Base-by-base conservation (phyloP, 2,329 filamentous ascomycete species). In the Dichotomopilus funicola region DNA sequence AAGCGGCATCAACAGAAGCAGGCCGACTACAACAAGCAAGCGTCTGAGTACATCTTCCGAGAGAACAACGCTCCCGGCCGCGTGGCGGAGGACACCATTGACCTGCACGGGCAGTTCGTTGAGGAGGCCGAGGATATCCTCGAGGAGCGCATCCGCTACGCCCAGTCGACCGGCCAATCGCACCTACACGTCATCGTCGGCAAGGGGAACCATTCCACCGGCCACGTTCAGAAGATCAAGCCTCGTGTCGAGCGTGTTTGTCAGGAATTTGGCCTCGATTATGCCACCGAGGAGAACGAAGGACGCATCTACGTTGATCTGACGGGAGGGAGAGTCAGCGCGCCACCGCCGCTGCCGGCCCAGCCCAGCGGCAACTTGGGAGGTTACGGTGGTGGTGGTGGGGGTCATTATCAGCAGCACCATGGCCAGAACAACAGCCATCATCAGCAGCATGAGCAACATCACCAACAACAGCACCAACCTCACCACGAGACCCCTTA, bases 121-220 rank as follows among this genome's bases (percentile, higher is more conserved):
- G 89, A 96, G 69, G 94, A 97, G 75, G 94, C 94, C 5, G 91
- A 96, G 75, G 82, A 89, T 61, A 94, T 96, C 55, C 76, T 97
- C 27, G 89, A 92, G 73, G 79, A 89, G 71, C 81, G 94, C 62
- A 95, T 99, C 67, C 82, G 83, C 62, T 85, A 88, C 63, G 91
- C 91, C 56, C 82, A 83, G 68, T 71, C 79, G 52, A 79, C 82
- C 38, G 89, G 89, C 0, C 87, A 95, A 74, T 82, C 77, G 19
- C 89, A 96, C 73, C 75, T 99, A 54, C 91, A 96, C 73, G 91
- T 95, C 42, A 96, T 99, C 66, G 92, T 97, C 35, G 94, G 94
- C 66, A 95, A 92, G 72, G 94, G 94, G 3, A 94, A 95, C 70
- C 94, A 99, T 74, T 89, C 85, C 50, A 76, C 74, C 8, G 81